A percentile compares a stretch with the other conserved stretches of the same genome.
Conservation (phyloP, 441 rosid genomes). For the Gossypium schwendimanii region DNA sequence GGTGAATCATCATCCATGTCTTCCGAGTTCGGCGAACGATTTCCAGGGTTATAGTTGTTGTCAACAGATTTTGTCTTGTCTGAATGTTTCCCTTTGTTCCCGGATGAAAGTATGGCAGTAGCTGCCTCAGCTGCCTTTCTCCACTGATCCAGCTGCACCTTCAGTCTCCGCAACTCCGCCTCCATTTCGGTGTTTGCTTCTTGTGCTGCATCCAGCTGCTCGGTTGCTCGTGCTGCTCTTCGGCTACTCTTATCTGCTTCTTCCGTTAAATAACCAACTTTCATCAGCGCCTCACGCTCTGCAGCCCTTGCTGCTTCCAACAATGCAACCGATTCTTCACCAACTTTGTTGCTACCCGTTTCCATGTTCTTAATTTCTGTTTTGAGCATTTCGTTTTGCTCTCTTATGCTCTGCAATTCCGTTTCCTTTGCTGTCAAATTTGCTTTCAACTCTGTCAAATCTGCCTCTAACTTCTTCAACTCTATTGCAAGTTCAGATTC, state of each 20-base stretch:
- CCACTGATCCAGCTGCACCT: conserved; percentile 97
- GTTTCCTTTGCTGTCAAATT: conserved; percentile 44
- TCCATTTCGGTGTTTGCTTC: conserved; percentile 67
- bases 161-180: conserved; percentile 76
- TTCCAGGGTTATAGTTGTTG: conserved; percentile 30
- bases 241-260: conserved; percentile 72
- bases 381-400: conserved; percentile 52
- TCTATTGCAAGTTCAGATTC: conserved; percentile 36
- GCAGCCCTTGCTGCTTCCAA: conserved; percentile 42
- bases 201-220: conserved; percentile 79
- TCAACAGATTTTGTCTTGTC: conserved; percentile 64
- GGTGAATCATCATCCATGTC: conserved; percentile 78
- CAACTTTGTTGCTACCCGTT: conserved; percentile 37
- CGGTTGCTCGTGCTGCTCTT: conserved; percentile 51
- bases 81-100: conserved; percentile 59
- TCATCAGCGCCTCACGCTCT: conserved; percentile 60
- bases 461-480: conserved; percentile 47
- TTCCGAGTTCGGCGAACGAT: conserved; percentile 60
- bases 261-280: conserved; percentile 47
- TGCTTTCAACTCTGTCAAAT: conserved; percentile 51
- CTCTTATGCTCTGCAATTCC: conserved; percentile 36
- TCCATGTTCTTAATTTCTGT: conserved; percentile 42
- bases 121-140: conserved; percentile 99
- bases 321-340: conserved; percentile 29
- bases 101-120: conserved; percentile 69